A percentile compares a stretch with the other conserved stretches of the same genome.
phyloP scores from a whole-genome alignment of 495 filamentous ascomycete species.

The Sordaria brevicollis region DNA sequence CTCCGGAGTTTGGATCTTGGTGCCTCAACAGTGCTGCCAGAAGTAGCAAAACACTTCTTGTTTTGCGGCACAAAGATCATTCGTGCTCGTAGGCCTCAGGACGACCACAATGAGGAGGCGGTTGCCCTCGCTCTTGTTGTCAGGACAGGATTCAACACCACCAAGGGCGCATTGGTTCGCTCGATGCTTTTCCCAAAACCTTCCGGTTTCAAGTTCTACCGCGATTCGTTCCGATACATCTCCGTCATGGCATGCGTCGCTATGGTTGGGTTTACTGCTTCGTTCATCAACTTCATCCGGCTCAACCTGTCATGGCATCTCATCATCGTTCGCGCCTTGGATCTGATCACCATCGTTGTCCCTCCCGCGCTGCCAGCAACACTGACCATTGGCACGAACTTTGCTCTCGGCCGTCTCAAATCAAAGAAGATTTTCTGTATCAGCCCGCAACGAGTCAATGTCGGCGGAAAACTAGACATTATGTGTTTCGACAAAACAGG shows the following conservation, averaged over 20 bases:
- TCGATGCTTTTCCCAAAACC: constrained; percentile 99
- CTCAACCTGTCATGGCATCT: constrained; percentile 75
- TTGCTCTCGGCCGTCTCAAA: constrained; percentile 79
- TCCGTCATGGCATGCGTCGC: constrained; percentile 94
- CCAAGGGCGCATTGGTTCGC: constrained; percentile 89
- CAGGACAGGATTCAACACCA: constrained; percentile 92
- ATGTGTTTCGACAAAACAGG: constrained; percentile 99
- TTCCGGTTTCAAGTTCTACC: constrained; percentile 95
- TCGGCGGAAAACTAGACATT: constrained; percentile 89
- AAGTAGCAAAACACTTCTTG: constrained; percentile 77
- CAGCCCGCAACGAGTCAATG: constrained; percentile 90
- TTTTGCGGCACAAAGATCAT: constrained; percentile 96
- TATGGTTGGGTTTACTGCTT: constrained; percentile 74
- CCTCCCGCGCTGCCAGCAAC: constrained; percentile 96
- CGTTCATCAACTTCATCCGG: constrained; percentile 84
- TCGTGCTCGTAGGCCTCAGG: constrained; percentile 76
- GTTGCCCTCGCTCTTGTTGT: constrained; percentile 87
- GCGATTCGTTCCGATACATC: constrained; percentile 96
- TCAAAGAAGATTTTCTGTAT: constrained; percentile 92
- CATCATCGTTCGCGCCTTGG: constrained; percentile 83
- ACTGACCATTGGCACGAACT: constrained; percentile 91
- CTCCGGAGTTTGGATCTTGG: constrained; percentile 62
- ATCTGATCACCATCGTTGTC: constrained; percentile 96
- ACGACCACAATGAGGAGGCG: constrained; percentile 72
- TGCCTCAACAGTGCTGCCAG: constrained; percentile 66